Conservation (phyloP, 306 rosid genomes). For the Citrullus amarus region DNA sequence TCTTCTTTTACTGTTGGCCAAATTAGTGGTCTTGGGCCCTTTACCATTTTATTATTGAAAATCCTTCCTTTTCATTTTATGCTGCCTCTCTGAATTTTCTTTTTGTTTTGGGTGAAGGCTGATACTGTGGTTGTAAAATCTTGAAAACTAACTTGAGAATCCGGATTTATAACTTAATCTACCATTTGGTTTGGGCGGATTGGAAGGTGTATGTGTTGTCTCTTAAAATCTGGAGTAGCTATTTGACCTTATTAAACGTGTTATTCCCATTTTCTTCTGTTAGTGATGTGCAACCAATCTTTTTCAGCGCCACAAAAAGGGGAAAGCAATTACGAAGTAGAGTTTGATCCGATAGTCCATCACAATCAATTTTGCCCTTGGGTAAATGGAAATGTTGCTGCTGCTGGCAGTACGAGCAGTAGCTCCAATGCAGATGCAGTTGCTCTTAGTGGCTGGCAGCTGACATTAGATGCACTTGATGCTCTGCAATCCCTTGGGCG, state of each 20-base stretch:
- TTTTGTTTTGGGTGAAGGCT: background rate
- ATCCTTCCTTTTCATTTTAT: background rate
- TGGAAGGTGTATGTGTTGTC: background rate
- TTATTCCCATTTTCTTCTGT: background rate
- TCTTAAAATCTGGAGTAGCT: background rate
- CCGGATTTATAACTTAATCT: background rate
- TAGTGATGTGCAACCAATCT: background rate
- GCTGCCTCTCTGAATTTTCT: background rate
- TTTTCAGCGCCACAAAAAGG: constrained; percentile 76
- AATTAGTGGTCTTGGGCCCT: background rate
- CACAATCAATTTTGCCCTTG: constrained; percentile 96
- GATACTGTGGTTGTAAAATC: background rate
- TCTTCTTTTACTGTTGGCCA: background rate
- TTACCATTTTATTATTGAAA: background rate
- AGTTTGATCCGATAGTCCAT: constrained; percentile 78
- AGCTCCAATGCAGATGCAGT: constrained; percentile 42
- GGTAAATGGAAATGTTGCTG: constrained; percentile 99
- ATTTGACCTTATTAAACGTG: background rate
- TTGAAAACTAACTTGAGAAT: background rate
- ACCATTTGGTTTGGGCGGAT: background rate
- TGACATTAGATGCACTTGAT: constrained; percentile 88
- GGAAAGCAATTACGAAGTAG: constrained; percentile 86
- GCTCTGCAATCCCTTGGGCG: constrained; percentile 54
- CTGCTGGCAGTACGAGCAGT: constrained; percentile 62
- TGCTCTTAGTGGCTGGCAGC: constrained; percentile 90